Evolutionary conservation across 1,284 basidiomycete species (phyloP), one percentile per base, ranked within the genome.

Genomic region (Coniferiporia weirii): DNA sequence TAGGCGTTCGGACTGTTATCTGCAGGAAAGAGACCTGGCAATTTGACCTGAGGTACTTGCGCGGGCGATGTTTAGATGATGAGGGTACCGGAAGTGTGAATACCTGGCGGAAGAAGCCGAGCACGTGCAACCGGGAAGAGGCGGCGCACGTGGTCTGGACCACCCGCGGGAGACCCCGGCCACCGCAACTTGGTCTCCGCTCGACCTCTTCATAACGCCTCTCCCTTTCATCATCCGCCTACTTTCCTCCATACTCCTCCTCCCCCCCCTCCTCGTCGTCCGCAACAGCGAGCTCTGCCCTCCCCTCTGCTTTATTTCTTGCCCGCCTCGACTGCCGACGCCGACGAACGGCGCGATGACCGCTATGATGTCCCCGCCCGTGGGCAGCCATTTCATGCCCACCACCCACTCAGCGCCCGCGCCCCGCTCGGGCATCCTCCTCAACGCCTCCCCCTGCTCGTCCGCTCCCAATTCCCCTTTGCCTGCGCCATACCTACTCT

Each of bases 371-470:
- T 43, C 48, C 47, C 52, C 57, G 17, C 47, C 52, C 12, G 27
- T 32, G 45, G 60, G 55, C 27, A 15, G 32, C 55, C 43, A 54
- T 22, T 57, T 57, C 44, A 32, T 61, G 49, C 40, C 56, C 55
- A 57, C 34, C 55, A 49, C 50, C 43, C 35, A 22, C 15, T 40
- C 51, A 1, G 17, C 38, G 3, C 38, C 38, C 38, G 38, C 54
- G 22, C 54, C 40, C 17, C 57, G 57, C 43, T 22, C 44, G n/a
- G 59, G 59, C 40, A 61, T 61, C 40, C 50, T 61, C 32, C 59
- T 61, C 59, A 61, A 61, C 55, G 59, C 55, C 12, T 61, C 59
- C 4, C 59, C 60, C 19, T 54, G 50, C 20, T 58, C 51, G 8
- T 61, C 60, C 10, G 60, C 52, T 13, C 56, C 60, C 36, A 58